These are phyloP conservation scores for Houttuynia cordata DNA, from an alignment of 164 flowering plant genomes.

Conservation along the genomic window DNA sequence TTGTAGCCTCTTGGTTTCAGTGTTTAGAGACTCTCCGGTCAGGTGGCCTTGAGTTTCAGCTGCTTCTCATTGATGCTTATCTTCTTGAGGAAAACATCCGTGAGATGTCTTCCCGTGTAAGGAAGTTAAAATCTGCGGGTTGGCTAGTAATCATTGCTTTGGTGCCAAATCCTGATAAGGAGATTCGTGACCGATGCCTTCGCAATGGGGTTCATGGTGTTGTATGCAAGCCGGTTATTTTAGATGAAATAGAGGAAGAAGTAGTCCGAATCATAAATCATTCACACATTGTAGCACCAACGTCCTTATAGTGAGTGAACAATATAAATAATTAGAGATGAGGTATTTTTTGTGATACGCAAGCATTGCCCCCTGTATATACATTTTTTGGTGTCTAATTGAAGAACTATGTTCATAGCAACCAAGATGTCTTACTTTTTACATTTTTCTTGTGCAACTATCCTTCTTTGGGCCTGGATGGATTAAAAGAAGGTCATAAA, in stretches of 20 bases:
- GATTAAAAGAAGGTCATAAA: no score
- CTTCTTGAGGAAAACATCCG: conserved; percentile 41
- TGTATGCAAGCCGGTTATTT: conserved; percentile 34
- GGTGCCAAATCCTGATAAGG: conserved; percentile 27
- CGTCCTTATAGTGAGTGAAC: conserved; percentile 2
- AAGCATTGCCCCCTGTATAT: neutral
- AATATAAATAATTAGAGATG: neutral
- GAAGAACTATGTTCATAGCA: neutral
- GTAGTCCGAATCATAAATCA: conserved; percentile 24
- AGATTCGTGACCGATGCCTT: conserved; percentile 26
- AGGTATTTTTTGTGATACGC: neutral
- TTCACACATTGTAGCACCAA: conserved; percentile 3
- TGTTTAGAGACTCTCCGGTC: conserved; percentile 24
- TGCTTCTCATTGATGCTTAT: conserved; percentile 31
- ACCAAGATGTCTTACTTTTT: neutral
- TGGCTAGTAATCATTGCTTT: conserved; percentile 34
- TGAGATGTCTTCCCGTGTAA: conserved; percentile 28
- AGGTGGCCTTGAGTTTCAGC: conserved; percentile 15
- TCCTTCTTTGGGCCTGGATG: no score
- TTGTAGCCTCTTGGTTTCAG: conserved; percentile 35
- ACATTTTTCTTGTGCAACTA: no score
- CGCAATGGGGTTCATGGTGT: conserved; percentile 37
- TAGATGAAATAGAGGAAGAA: conserved; percentile 38
- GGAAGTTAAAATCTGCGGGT: conserved; percentile 23
- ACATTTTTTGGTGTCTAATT: neutral